phyloP scores from a whole-genome alignment of 768 basidiomycete genomes.

The Hydnomerulius pinastri region DNA sequence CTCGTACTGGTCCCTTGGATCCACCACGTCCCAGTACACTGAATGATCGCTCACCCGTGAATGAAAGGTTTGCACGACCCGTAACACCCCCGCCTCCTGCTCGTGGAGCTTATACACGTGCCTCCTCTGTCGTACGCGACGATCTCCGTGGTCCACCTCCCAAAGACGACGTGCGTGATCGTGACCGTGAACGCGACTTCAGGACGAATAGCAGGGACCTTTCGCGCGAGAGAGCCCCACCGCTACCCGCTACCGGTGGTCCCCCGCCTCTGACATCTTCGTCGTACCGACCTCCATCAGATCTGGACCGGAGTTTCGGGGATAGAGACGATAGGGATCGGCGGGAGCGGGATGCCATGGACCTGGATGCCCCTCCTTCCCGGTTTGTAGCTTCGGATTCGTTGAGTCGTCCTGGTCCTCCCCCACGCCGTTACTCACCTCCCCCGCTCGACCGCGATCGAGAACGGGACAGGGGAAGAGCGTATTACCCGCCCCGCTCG shows the following conservation, averaged over 20 bases:
- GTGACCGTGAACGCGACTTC: slow-evolving; percentile 23
- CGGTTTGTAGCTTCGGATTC: slow-evolving; percentile 35
- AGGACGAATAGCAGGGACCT: slow-evolving; percentile 33
- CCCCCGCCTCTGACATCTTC: slow-evolving; percentile 10
- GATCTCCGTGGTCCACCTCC: slow-evolving; percentile 33
- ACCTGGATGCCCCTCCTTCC: slow-evolving; percentile 34
- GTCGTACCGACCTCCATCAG: slow-evolving; percentile 44
- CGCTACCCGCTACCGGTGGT: too few relatives aligned
- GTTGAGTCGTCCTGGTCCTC: slow-evolving; percentile 18
- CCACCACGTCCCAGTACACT: slow-evolving; percentile 3
- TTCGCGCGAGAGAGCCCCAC: slow-evolving; percentile 40
- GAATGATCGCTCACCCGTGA: slow-evolving; percentile 16
- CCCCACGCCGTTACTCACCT: slow-evolving; percentile 19
- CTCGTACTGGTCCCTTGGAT: slow-evolving; percentile 15
- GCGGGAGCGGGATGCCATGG: slow-evolving; percentile 40
- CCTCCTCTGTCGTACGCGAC: slow-evolving; percentile 35
- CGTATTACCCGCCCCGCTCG: slow-evolving; percentile 33
- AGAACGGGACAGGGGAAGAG: slow-evolving; percentile 27
- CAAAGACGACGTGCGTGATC: slow-evolving; percentile 33
- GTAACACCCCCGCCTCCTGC: slow-evolving; percentile 12
- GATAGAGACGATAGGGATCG: slow-evolving; percentile 36
- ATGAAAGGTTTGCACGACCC: slow-evolving; percentile 19
- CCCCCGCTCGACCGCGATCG: slow-evolving; percentile 39
- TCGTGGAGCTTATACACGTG: slow-evolving; percentile 14
- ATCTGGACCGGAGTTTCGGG: slow-evolving; percentile 35